phyloP scores from a whole-genome alignment of 2,329 filamentous ascomycete species.

The Colletotrichum gigasporum region DNA sequence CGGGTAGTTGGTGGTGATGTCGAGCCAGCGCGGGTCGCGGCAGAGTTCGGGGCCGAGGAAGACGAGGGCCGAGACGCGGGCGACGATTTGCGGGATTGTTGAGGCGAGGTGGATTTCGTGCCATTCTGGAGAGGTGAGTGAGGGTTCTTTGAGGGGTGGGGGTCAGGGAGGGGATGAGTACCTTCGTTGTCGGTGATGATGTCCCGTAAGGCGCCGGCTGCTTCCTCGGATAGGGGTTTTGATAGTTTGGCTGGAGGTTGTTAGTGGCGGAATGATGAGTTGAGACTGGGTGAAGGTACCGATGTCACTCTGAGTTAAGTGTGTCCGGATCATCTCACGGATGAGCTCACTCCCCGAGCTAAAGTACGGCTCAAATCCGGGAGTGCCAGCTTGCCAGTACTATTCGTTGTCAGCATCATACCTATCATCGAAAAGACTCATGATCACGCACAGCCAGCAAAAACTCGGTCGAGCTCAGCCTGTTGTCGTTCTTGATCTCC shows the following conservation, averaged over 20 bases:
- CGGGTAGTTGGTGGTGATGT: slow-evolving; percentile 53
- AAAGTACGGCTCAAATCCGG: slow-evolving; percentile 10
- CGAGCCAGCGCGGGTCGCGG: slow-evolving; percentile 57
- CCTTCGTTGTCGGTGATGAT: slow-evolving; percentile 9
- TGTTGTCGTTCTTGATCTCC: slow-evolving; percentile 10
- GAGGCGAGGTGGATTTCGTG: slow-evolving; percentile 11
- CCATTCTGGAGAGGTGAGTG: slow-evolving; percentile 34
- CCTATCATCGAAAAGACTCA: neutral
- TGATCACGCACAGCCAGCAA: neutral
- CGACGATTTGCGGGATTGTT: slow-evolving; percentile 44
- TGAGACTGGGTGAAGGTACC: neutral
- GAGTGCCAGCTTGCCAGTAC: slow-evolving; percentile 22
- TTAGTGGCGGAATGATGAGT: neutral
- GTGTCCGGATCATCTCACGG: slow-evolving; percentile 10
- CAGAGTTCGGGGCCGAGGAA: slow-evolving; percentile 57
- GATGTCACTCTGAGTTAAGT: slow-evolving; percentile 10
- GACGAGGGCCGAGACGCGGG: slow-evolving; percentile 58
- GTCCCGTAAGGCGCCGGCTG: neutral
- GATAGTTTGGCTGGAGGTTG: slow-evolving; percentile 17
- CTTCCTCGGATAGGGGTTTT: neutral
- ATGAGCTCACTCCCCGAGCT: slow-evolving; percentile 19
- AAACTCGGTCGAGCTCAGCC: slow-evolving; percentile 17
- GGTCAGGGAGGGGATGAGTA: neutral
- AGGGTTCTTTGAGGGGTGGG: neutral
- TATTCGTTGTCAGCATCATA: neutral